These are phyloP conservation scores for Gracilariopsis chorda DNA, from an alignment of 23 red algal genomes.

Conservation along the genomic window DNA sequence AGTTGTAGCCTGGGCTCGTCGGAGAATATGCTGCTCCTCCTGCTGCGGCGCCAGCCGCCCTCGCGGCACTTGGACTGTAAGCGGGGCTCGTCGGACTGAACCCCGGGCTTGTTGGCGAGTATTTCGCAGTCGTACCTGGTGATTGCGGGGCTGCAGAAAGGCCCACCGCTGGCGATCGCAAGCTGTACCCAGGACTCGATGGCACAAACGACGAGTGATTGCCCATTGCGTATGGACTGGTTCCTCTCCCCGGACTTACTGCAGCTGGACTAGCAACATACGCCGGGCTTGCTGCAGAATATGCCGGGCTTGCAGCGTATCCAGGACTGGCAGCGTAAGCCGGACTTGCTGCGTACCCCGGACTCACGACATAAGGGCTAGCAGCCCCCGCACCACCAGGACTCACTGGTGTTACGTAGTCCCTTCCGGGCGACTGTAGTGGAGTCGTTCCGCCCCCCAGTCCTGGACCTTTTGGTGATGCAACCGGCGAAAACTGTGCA, in stretches of 20 bases:
- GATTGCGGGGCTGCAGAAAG: conserved; percentile 37
- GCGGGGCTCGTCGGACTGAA: conserved; percentile 88
- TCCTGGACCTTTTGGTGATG: conserved; percentile 37
- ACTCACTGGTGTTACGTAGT: conserved; percentile 26
- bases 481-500: conserved; percentile 63
- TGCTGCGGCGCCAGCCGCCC: background rate
- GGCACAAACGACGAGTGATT: conserved; percentile 10
- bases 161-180: conserved; percentile 49
- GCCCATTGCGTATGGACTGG: conserved; percentile 1
- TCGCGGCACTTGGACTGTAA: conserved; percentile 71
- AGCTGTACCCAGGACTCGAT: conserved; percentile 26
- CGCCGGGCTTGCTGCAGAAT: conserved; percentile 42
- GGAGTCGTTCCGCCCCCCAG: conserved; percentile 27
- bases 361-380: conserved; percentile 11
- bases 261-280: conserved; percentile 53
- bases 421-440: conserved; percentile 36
- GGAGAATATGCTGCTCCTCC: conserved; percentile 39
- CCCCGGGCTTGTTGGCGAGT: conserved; percentile 92
- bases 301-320: conserved; percentile 36
- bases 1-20: conserved; percentile 63
- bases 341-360: conserved; percentile 23
- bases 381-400: conserved; percentile 9
- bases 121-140: conserved; percentile 39
- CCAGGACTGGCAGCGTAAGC: conserved; percentile 64
- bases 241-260: background rate